Conservation (phyloP, 2,329 filamentous ascomycete genomes). For the Dendryphion nanum region DNA sequence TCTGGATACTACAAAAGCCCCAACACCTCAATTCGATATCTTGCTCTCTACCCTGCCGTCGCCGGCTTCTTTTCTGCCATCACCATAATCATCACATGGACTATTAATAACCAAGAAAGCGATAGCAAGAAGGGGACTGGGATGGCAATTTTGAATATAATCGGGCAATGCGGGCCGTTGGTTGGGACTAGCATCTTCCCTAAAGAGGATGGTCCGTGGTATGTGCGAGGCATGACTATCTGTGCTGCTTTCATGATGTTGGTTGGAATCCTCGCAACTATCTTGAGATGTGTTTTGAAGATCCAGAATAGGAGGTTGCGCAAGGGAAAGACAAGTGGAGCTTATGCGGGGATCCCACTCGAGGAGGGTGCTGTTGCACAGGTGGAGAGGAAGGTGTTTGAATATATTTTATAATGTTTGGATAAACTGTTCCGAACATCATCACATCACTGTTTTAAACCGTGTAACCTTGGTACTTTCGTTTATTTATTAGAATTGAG, state of each 20-base stretch:
- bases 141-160: slow-evolving; percentile 75
- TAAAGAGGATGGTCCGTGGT: slow-evolving; percentile 49
- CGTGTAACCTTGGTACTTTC: too few relatives aligned
- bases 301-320: slow-evolving; percentile 23
- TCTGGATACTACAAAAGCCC: slow-evolving; percentile 46
- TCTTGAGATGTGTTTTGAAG: slow-evolving; percentile 42
- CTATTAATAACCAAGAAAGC: slow-evolving; percentile 76
- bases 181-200: slow-evolving; percentile 57
- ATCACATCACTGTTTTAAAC: too few relatives aligned
- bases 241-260: slow-evolving; percentile 52
- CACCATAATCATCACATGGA: slow-evolving; percentile 84
- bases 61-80: slow-evolving; percentile 84
- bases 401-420: slow-evolving; percentile 29
- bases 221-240: slow-evolving; percentile 49
- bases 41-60: slow-evolving; percentile 74
- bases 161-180: slow-evolving; percentile 76
- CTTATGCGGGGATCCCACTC: slow-evolving; percentile 27
- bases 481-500: too few relatives aligned
- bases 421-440: too few relatives aligned
- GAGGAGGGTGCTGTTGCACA: slow-evolving; percentile 16
- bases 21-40: slow-evolving; percentile 56
- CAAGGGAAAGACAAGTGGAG: slow-evolving; percentile 7
- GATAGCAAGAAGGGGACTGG: slow-evolving; percentile 70
- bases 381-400: slow-evolving; percentile 18
- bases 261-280: slow-evolving; percentile 44